Evolutionary conservation across 1,284 basidiomycete genomes (phyloP).

Genomic region (Phlebopus sp.): DNA sequence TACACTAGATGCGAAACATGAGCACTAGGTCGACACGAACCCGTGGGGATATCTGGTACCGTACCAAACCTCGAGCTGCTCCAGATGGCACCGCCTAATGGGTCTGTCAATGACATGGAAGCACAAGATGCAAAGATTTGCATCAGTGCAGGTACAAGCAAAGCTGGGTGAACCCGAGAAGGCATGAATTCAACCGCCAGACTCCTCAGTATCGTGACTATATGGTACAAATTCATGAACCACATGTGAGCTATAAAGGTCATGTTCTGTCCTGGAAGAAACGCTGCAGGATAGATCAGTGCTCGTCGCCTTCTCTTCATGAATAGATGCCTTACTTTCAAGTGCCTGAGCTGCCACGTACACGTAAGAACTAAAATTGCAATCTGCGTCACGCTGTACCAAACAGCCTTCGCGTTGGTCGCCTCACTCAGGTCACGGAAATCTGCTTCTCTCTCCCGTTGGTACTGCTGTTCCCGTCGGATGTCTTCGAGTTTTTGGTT

Average conservation of each 20-base stretch:
- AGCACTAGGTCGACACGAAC: too few species aligned
- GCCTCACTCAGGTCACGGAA: constrained; percentile 88
- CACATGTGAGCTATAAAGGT: constrained; percentile 32
- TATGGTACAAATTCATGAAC: constrained; percentile 6
- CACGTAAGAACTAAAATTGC: constrained; percentile 82
- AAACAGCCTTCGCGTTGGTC: constrained; percentile 88
- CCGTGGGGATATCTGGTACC: too few species aligned
- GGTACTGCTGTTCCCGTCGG: constrained; percentile 94
- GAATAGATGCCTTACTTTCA: constrained; percentile 60
- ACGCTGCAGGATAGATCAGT: constrained; percentile 42
- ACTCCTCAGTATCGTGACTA: neutral
- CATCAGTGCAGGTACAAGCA: neutral
- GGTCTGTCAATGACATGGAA: neutral
- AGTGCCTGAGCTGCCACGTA: constrained; percentile 89
- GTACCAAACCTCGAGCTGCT: neutral
- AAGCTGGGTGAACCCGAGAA: neutral
- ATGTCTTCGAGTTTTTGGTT: constrained; percentile 94
- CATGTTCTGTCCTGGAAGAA: constrained; percentile 92
- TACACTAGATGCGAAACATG: too few species aligned
- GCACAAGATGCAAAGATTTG: neutral
- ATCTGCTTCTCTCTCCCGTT: constrained; percentile 91
- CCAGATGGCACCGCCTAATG: too few species aligned
- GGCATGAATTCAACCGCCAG: too few species aligned
- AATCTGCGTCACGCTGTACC: constrained; percentile 91
- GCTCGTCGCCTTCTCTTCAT: neutral